These are phyloP conservation scores for Penicillium manginii DNA, from an alignment of 495 filamentous ascomycete species.

Conservation along the genomic window DNA sequence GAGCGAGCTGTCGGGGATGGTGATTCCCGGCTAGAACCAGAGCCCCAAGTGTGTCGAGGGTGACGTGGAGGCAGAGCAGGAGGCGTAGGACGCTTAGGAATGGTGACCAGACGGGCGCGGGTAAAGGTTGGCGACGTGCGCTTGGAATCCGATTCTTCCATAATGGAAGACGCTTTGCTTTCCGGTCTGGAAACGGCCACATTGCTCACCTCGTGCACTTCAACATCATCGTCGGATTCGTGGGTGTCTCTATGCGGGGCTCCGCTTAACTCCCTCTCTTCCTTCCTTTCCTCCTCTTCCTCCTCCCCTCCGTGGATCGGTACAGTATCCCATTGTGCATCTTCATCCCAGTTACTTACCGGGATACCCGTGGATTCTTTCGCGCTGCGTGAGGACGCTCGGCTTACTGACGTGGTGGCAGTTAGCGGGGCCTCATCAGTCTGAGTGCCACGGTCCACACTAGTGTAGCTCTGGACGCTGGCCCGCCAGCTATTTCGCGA, in stretches of 20 bases:
- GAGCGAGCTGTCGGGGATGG: slow-evolving; percentile 32
- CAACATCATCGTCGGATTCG: slow-evolving; percentile 39
- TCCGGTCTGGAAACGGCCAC: slow-evolving; percentile 52
- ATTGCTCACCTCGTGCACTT: slow-evolving; percentile 48
- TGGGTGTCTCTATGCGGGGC: slow-evolving; percentile 10
- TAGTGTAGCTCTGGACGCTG: slow-evolving; percentile 69
- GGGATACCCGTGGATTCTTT: slow-evolving; percentile 46
- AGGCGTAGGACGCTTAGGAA: slow-evolving; percentile 70
- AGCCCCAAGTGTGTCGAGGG: slow-evolving; percentile 49
- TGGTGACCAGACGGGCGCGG: slow-evolving; percentile 68
- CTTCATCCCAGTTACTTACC: slow-evolving; percentile 29
- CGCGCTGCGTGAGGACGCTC: slow-evolving; percentile 50
- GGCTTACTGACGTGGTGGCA: slow-evolving; percentile 42
- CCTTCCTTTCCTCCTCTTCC: not conserved
- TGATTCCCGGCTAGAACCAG: slow-evolving; percentile 32
- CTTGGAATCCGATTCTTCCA: slow-evolving; percentile 41
- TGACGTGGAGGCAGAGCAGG: slow-evolving; percentile 67
- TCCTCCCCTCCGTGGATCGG: slow-evolving; percentile 35
- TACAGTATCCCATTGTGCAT: slow-evolving; percentile 38
- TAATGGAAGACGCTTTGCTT: slow-evolving; percentile 53
- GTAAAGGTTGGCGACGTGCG: slow-evolving; percentile 56
- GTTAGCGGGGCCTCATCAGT: slow-evolving; percentile 60
- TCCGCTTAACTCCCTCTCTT: slow-evolving; percentile 1
- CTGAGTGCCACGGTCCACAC: slow-evolving; percentile 62
- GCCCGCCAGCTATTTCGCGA: slow-evolving; percentile 64